Evolutionary conservation across 169 alveolate genomes (phyloP).

Genomic region (Plasmodium billcollinsi): DNA sequence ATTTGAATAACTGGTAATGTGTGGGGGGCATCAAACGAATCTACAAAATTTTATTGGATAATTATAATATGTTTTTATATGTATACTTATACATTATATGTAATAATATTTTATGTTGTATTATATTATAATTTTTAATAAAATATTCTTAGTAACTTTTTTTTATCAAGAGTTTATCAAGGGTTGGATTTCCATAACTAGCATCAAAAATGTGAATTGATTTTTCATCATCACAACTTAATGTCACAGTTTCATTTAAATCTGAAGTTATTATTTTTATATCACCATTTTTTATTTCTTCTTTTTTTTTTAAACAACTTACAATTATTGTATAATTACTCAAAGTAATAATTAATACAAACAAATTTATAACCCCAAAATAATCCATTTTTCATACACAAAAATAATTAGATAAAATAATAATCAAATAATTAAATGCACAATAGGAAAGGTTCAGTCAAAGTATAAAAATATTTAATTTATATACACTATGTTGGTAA

Average conservation of each 20-base stretch:
- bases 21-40: conserved; percentile 68
- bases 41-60: conserved; percentile 15
- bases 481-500: no score
- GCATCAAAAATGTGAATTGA: conserved; percentile 75
- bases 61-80: neutral
- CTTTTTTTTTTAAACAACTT: conserved; percentile 34
- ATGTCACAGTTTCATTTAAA: conserved; percentile 61
- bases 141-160: conserved; percentile 35
- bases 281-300: conserved; percentile 40
- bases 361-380: conserved; percentile 15
- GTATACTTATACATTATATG: neutral
- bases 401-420: neutral
- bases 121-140: neutral
- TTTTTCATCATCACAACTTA: conserved; percentile 23
- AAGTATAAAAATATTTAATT: no score
- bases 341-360: conserved; percentile 34
- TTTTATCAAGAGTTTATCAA: conserved; percentile 63
- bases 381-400: conserved; percentile 49
- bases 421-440: neutral
- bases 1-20: conserved; percentile 77
- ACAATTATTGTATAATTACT: conserved; percentile 5
- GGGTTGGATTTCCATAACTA: conserved; percentile 75
- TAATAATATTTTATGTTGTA: neutral
- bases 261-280: conserved; percentile 54
- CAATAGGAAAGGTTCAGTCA: no score